Evolutionary conservation across 345 rosid genomes (phyloP), one percentile per base, ranked within the genome.

Genomic region (Eucalyptus paniculata): DNA sequence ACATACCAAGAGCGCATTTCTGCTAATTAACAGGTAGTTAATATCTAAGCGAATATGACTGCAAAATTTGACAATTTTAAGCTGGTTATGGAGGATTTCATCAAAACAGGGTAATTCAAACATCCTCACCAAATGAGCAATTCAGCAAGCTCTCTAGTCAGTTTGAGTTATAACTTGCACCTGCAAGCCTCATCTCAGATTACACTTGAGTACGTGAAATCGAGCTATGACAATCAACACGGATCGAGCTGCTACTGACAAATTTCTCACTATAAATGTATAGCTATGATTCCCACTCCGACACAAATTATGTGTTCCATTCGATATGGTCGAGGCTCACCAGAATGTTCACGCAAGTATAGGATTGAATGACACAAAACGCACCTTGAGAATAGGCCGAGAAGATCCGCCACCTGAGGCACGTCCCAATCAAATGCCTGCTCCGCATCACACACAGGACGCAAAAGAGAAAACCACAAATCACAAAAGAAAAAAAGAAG

Each of bases 321-420:
- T 16, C 19, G 19, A 50, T 50, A 50, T 50, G 19, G 53, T 62
- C 4, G 65, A 30, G 32, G 1, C 69, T 28, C 17, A 62, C 69
- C n/a, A 60, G 30, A 60, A 60, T 60, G 32, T 60, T 13, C 16
- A 60, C n/a, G 69, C 69, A 26, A 60, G 67, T 60, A 60, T 13
- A 62, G 69, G 37, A 62, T 19, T 28, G 32, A 58, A 89, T 83
- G 16, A 62, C n/a, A 62, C 69, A 50, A 50, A 50, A 16, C 53
- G 19, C 53, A 50, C 53, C 53, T 50, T 16, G 53, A 50, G 53
- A 50, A 50, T 21, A 54, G 58, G 91, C 93, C 93, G 53, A 95
- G 87, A 50, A 50, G 19, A 50, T 50, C 53, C 53, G 8, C 53
- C 53, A 91, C 91, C 83, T 90, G 94, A 92, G 96, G 93, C 47